A percentile compares a stretch with the other conserved stretches of the same genome.
Evolutionary conservation across 441 rosid species (phyloP).

Genomic region (Geranium incanum): DNA sequence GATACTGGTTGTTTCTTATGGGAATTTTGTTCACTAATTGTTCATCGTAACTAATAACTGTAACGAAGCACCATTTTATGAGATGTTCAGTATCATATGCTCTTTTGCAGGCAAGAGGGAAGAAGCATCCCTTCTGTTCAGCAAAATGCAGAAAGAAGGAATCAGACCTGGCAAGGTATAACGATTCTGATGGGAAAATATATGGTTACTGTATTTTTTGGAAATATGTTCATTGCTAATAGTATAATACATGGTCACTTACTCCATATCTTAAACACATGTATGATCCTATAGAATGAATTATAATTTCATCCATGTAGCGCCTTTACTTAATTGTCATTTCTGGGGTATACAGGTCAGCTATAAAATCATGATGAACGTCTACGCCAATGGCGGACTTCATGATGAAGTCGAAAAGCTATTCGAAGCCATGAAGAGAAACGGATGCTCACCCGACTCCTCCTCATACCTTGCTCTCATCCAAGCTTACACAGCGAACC

Average conservation of each 20-base stretch:
- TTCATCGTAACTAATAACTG: not conserved
- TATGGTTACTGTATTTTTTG: not conserved
- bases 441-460: conserved; percentile 44
- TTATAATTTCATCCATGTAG: not conserved
- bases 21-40: not conserved
- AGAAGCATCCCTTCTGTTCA: conserved; percentile 52
- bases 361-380: conserved; percentile 60
- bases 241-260: too few species aligned
- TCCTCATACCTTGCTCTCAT: conserved; percentile 43
- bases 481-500: conserved; percentile 45
- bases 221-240: not conserved
- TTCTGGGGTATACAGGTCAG: conserved; percentile 44
- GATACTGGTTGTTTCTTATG: not conserved
- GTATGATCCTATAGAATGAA: not conserved
- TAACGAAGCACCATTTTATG: conserved; percentile 8
- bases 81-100: conserved; percentile 15
- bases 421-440: conserved; percentile 51
- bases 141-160: conserved; percentile 65
- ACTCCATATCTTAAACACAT: not conserved
- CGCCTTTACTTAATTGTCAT: conserved; percentile 13
- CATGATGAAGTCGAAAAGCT: conserved; percentile 43
- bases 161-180: conserved; percentile 69
- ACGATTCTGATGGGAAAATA: not conserved
- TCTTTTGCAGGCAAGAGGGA: conserved; percentile 47
- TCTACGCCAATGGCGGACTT: conserved; percentile 41